Evolutionary conservation across 208 protist genomes (phyloP).

Genomic region (Acanthamoeba quina): DNA sequence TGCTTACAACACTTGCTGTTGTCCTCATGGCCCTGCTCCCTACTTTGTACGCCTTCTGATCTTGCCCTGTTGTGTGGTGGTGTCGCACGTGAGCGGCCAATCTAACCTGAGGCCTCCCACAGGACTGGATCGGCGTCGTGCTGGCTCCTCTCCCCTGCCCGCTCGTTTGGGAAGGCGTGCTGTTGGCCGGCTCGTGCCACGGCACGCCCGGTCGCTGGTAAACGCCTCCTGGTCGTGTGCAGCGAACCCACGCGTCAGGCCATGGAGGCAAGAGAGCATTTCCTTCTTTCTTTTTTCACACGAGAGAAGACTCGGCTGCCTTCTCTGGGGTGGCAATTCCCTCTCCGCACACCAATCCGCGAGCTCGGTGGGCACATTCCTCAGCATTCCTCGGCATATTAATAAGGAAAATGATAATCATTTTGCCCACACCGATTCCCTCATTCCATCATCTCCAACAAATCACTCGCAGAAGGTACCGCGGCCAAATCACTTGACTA

Average conservation of each 20-base stretch:
- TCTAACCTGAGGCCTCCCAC: background rate
- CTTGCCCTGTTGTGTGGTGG: background rate
- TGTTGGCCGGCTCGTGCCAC: constrained; percentile 16
- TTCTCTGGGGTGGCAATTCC: no score
- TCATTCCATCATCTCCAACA: no score
- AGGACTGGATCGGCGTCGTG: constrained; percentile 21
- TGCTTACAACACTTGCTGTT: constrained; percentile 21
- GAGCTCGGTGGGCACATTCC: no score
- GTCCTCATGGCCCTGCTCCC: background rate
- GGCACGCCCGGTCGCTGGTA: constrained; percentile 31
- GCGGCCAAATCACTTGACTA: no score
- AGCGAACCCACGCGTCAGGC: background rate
- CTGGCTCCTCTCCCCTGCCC: constrained; percentile 4
- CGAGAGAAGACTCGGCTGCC: background rate
- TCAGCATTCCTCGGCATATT: no score
- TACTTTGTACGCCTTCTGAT: background rate
- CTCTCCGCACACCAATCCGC: no score
- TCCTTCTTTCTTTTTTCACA: background rate
- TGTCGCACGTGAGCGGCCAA: background rate
- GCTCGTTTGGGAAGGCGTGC: constrained; percentile 13
- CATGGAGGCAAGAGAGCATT: background rate
- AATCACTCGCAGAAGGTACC: no score
- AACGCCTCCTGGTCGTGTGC: background rate
- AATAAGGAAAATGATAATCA: no score
- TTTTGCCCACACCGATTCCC: no score